Base-by-base conservation (phyloP, 805 yeast species). In the Lachancea sp. region DNA sequence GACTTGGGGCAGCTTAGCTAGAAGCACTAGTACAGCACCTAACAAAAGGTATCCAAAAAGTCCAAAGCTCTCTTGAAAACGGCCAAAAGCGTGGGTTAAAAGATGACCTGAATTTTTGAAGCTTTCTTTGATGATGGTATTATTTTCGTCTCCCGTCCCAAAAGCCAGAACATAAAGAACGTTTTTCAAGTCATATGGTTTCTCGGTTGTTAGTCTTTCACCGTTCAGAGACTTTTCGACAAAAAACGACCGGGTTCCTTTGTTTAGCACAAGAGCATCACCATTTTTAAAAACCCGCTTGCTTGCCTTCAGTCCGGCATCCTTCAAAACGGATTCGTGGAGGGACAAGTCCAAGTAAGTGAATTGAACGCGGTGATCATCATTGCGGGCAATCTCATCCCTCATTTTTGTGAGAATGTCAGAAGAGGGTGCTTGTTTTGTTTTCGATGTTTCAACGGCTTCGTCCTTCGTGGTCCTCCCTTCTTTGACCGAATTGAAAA, bases 231-330 rank as follows among this genome's bases (percentile, higher is more conserved):
- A 68, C 2, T 38, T 47, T 32, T 64, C 67, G 49, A 65, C 67
- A 47, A 56, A 71, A 47, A 62, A 53, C 43, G 51, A 31, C 3
- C 38, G 67, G 53, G 68, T 71, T 50, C 46, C 50, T 49, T 61
- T 68, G 59, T 66, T 74, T 29, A 82, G 62, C 2, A 85, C 60
- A 1, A 85, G 55, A 0, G 77, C 67, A 57, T 83, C 86, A 5
- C 90, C 91, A 2, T 65, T 57, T 9, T 60, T 48, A 49, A 66
- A 72, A 0, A 55, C 44, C n/a, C 57, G 53, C 1, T 62, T 50
- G 33, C 49, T 42, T 26, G 54, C 39, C 10, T 53, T 49, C 15
- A 56, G 46, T 1, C 60, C 62, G 10, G 50, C 33, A 2, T 49
- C 36, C 2, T 53, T 37, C 4, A 71, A 58, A 10, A 70, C 52